Evolutionary conservation across 2,329 filamentous ascomycete genomes (phyloP), one percentile per base, ranked within the genome.

Genomic region (Xylariaceae sp.): DNA sequence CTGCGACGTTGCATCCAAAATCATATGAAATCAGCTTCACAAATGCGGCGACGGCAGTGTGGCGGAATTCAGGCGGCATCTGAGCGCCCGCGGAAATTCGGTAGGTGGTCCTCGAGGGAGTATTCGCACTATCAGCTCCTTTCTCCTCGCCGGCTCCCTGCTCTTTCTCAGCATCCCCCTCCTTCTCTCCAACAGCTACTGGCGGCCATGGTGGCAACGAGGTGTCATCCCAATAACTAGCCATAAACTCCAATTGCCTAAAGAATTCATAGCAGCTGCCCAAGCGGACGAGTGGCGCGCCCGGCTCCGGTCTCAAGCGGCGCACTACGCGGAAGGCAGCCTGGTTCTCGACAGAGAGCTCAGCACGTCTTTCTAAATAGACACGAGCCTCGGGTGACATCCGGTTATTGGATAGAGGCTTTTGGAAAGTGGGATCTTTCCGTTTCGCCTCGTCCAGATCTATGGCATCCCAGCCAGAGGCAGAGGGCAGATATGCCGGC

Each of bases 181-280:
- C 60, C 15, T 62, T 35, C 50, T 64, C 63, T 37, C 59, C 55
- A 17, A 56, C 62, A 30, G 59, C 53, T 3, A 59, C 56, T 1
- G 56, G 54, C 35, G 61, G 57, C 42, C 42, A 45, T 2, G 67
- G 67, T 11, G 66, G 69, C 39, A 71, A 53, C 4, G 82, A 83
- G 0, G 83, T 82, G 66, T 88, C 85, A 37, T 85, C 82, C 85
- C 85, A 88, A 67, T 79, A 87, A 0, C 75, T 68, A 1, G 83
- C 81, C 67, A 86, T 79, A 30, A 78, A 70, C 66, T 88, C 85
- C 17, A 88, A 75, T 65, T 83, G 82, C 55, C 82, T 82, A 73
- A 82, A 88, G 71, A 88, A 87, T 71, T 87, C 85, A 66, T 86
- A 87, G 4, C 82, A 80, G 64, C 86, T 86, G 11, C 85, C 85